phyloP scores from a whole-genome alignment of 805 yeast species.

The Wickerhamomyces canadensis region DNA sequence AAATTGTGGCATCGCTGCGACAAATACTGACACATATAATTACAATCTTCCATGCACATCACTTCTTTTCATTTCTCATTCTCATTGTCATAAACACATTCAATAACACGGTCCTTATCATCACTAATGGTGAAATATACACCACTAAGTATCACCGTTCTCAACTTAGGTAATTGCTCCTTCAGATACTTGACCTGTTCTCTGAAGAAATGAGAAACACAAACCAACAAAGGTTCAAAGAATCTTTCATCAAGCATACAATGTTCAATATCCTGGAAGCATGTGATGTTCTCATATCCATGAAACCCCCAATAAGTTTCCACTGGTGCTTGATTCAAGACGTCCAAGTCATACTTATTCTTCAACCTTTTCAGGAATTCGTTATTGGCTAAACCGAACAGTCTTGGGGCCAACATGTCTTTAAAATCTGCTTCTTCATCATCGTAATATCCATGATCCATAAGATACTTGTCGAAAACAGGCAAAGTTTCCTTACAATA shows the following conservation, averaged over 20 bases:
- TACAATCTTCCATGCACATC: too few relatives aligned
- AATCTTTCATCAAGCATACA: slow-evolving; percentile 41
- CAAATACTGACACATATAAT: too few relatives aligned
- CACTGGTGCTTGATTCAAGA: slow-evolving; percentile 27
- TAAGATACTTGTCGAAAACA: slow-evolving; percentile 51
- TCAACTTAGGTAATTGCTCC: slow-evolving; percentile 28
- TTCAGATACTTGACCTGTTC: slow-evolving; percentile 35
- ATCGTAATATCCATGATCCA: slow-evolving; percentile 59
- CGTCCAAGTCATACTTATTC: slow-evolving; percentile 27
- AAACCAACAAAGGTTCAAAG: slow-evolving; percentile 34
- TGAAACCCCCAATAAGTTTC: slow-evolving; percentile 44
- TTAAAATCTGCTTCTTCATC: slow-evolving; percentile 38
- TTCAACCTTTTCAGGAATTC: slow-evolving; percentile 33
- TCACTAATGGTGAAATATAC: slow-evolving; percentile 30
- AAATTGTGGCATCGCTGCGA: too few relatives aligned
- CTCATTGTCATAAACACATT: slow-evolving; percentile 23
- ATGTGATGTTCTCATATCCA: slow-evolving; percentile 36
- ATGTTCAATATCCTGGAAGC: slow-evolving; percentile 29
- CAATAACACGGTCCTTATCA: slow-evolving; percentile 10
- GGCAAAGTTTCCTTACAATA: slow-evolving; percentile 46
- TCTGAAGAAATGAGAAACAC: slow-evolving; percentile 42
- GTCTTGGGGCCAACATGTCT: slow-evolving; percentile 55
- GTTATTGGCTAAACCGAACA: slow-evolving; percentile 49
- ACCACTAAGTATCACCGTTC: slow-evolving; percentile 34
- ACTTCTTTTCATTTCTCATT: not conserved